A percentile compares a stretch with the other conserved stretches of the same genome.
Conservation (phyloP, 2,329 filamentous ascomycete genomes). For the Aspergillus sp. region DNA sequence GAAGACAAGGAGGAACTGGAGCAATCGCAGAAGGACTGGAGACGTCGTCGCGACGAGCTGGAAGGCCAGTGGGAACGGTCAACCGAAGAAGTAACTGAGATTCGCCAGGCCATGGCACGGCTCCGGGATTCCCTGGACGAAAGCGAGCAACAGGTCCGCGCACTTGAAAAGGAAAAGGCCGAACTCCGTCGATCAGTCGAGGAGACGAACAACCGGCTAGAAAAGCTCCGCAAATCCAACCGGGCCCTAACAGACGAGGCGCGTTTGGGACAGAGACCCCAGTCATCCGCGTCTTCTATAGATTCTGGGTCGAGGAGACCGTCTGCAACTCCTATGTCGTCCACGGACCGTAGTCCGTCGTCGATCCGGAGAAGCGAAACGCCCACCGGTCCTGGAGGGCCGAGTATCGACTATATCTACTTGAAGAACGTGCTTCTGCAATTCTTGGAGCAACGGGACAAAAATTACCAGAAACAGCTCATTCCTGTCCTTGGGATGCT, state of each 20-base stretch:
- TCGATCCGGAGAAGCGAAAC: constrained; percentile 28
- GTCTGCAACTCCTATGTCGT: constrained; percentile 41
- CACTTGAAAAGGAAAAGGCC: constrained; percentile 72
- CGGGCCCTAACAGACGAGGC: constrained; percentile 54
- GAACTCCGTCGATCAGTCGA: constrained; percentile 70
- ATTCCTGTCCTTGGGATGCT: constrained; percentile 59
- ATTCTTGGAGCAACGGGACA: constrained; percentile 59
- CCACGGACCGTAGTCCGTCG: constrained; percentile 27
- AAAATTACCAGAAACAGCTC: constrained; percentile 59
- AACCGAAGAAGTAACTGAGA: constrained; percentile 64
- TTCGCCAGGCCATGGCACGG: constrained; percentile 66
- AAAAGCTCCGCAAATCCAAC: constrained; percentile 66
- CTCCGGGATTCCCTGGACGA: constrained; percentile 75
- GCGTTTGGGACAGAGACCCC: constrained; percentile 39
- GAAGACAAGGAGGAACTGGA: constrained; percentile 74
- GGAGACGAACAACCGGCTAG: constrained; percentile 66
- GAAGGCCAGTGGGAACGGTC: constrained; percentile 63
- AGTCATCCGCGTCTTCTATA: constrained; percentile 52
- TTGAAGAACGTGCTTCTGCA: constrained; percentile 59
- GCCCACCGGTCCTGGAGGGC: constrained; percentile 17
- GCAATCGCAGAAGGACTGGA: constrained; percentile 64
- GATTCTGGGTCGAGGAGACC: constrained; percentile 43
- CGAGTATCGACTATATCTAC: constrained; percentile 52
- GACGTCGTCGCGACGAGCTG: constrained; percentile 63
- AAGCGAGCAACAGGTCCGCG: constrained; percentile 72